Evolutionary conservation across 2,329 filamentous ascomycete genomes (phyloP), one percentile per base, ranked within the genome.

Genomic region (Ophiostoma quercus): DNA sequence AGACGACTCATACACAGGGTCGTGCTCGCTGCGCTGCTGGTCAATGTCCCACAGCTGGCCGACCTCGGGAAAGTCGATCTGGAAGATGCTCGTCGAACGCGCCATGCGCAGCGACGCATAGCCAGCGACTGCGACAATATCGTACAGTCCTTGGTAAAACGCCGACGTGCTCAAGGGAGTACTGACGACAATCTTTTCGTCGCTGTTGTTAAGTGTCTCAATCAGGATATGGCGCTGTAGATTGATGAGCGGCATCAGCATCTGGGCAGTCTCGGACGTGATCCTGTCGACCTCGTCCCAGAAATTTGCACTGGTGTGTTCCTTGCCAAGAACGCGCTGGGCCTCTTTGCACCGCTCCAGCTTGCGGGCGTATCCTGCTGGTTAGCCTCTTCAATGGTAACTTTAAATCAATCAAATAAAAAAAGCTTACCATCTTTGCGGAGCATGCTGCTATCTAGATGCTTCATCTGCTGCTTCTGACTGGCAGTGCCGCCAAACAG

Each of bases 401-500:
- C 25, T 29, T 29, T 29, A 29, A 29, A 29, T 1, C 25, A 29
- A 29, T 29, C 25, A 29, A 29, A 29, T 29, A 29, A 29, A 9
- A 51, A 29, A 69, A 80, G 79, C 57, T 7, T 19, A 62, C 57
- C 79, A 70, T 81, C 79, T 22, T 74, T 66, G 1, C 73, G n/a
- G 12, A 78, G 16, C 67, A 74, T 77, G n/a, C 72, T 72, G 34
- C 70, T 14, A 68, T 81, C 80, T 39, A 77, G 74, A 12, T 74
- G 72, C 1, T 75, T 71, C 29, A 83, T 73, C 67, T 77, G 75
- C 0, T 69, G 39, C 65, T 73, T 72, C 70, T 76, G 74, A 1
- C n/a, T 2, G 3, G 74, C n/a, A 1, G 71, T 73, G 4, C 77
- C 80, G 39, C 81, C 81, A 71, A 82, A 82, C 0, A 82, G 72